phyloP scores from a whole-genome alignment of 148 eudicot species.

The Rhododendron griersonianum region DNA sequence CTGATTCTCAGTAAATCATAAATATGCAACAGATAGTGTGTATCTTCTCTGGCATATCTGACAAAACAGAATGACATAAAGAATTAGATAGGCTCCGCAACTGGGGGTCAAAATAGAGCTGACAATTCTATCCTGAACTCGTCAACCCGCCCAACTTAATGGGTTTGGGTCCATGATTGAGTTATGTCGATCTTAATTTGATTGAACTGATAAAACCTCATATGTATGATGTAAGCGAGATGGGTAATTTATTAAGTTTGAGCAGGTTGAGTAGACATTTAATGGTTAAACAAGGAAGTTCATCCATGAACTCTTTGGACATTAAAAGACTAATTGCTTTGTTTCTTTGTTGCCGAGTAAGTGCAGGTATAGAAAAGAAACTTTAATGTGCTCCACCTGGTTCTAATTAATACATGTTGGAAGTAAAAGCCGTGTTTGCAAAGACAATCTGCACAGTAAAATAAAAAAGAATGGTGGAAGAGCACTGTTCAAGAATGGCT shows the following conservation, averaged over 20 bases:
- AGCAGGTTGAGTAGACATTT: not conserved
- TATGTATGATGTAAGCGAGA: not conserved
- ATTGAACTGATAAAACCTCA: not conserved
- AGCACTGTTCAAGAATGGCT: not conserved
- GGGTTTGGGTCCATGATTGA: not conserved
- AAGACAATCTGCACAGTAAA: not conserved
- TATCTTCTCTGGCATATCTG: constrained; percentile 98
- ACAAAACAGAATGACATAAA: constrained; percentile 6
- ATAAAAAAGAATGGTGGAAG: not conserved
- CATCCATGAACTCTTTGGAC: not conserved
- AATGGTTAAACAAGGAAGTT: not conserved
- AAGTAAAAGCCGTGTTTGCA: not conserved
- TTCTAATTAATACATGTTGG: not conserved
- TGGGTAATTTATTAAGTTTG: not conserved
- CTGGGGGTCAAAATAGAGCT: not conserved
- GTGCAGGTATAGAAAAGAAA: not conserved
- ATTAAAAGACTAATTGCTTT: not conserved
- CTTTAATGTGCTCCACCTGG: not conserved
- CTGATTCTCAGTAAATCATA: constrained; percentile 70
- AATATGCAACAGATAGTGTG: constrained; percentile 83
- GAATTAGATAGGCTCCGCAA: not conserved
- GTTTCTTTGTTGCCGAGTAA: not conserved
- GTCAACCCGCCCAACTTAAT: not conserved
- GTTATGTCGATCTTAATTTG: not conserved
- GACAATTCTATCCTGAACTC: not conserved